Base-by-base conservation (phyloP, 2,329 filamentous ascomycete species). In the Neonectria faginata region DNA sequence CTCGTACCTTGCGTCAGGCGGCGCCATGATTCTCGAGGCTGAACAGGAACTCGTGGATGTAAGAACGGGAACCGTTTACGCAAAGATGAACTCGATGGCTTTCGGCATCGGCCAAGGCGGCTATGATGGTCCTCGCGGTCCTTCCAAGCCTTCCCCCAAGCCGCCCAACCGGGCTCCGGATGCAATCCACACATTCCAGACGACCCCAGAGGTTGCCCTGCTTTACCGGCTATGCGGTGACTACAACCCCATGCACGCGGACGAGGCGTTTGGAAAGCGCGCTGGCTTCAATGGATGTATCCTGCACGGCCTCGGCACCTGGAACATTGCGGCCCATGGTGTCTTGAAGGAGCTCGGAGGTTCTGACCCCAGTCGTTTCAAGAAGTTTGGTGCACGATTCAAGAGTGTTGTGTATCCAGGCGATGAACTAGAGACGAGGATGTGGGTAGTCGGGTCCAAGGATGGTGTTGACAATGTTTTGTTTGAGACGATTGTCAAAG, bases 181-280 rank as follows among this genome's bases (percentile, higher is more conserved):
- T 59, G 78, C 77, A 2, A 71, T 79, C 11, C 72, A 80, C 56
- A 74, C 71, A 5, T 77, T 79, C 29, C 69, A 79, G 62, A 83
- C 82, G 0, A 79, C 75, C 0, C 73, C 74, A 1, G 80, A 83
- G 67, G 73, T 73, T 5, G 78, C 80, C 0, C 70, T 83, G 2
- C 72, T 84, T 0, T 83, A 84, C 57, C 73, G 81, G 2, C 71
- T 85, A 10, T 83, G 81, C 65, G 82, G 83, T 0, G 83, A 84
- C 63, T 84, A 84, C 69, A 84, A 84, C 64, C 82, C 83, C 7
- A 74, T 83, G 50, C 82, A 83, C 67, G 81, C 77, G 1, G 79
- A 81, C 55, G 80, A 80, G n/a, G 77, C 73, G 16, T 81, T 81
- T 45, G 81, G 80, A 1, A 71, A 72, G 65, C 74, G 75, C 6